Conservation (phyloP, 2,329 filamentous ascomycete species). For the Parafenestella ontariensis region DNA sequence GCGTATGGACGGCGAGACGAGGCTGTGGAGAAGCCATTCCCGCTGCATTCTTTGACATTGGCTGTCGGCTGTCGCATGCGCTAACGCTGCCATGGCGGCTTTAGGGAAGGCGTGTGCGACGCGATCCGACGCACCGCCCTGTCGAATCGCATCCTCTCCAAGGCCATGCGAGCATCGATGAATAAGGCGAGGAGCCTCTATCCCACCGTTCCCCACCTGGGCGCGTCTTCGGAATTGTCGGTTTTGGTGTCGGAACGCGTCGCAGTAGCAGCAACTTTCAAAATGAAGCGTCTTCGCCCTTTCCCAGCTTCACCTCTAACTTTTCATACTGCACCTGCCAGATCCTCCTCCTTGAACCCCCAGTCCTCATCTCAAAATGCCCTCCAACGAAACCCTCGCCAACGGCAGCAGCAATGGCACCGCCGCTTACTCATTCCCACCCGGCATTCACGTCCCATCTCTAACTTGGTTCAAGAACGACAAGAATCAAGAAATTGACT, state of each 20-base stretch:
- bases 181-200: conserved; percentile 1
- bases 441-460: conserved; percentile 64
- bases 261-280: conserved; percentile 16
- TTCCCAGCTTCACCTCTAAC: neutral
- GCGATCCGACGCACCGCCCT: conserved; percentile 4
- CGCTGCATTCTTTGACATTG: conserved; percentile 3
- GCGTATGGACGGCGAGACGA: too few relatives aligned
- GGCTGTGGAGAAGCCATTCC: too few relatives aligned
- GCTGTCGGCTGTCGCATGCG: conserved; percentile 18
- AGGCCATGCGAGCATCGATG: conserved; percentile 6
- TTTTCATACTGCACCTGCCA: neutral
- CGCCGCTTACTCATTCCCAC: conserved; percentile 51
- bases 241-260: conserved; percentile 27
- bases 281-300: conserved; percentile 22
- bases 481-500: conserved; percentile 61
- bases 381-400: conserved; percentile 36
- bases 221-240: conserved; percentile 21
- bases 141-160: conserved; percentile 16
- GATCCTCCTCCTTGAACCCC: neutral
- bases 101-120: conserved; percentile 9
- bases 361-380: conserved; percentile 36
- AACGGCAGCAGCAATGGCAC: conserved; percentile 34
- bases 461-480: conserved; percentile 63
- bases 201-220: conserved; percentile 10
- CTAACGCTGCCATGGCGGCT: conserved; percentile 3